These are phyloP conservation scores for Russula abietina DNA, from an alignment of 768 basidiomycete species.

Conservation along the genomic window DNA sequence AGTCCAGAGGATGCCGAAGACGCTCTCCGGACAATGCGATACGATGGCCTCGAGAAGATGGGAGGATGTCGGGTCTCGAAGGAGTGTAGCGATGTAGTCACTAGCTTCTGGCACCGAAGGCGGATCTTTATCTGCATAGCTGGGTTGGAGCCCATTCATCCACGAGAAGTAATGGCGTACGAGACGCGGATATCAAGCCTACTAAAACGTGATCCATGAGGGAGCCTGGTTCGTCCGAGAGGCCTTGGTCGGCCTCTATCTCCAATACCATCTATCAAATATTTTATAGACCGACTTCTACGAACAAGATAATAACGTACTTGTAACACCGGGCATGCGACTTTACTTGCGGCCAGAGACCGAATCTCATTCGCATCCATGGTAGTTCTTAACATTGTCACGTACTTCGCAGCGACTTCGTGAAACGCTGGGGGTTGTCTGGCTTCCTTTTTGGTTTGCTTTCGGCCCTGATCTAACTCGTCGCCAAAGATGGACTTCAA, in stretches of 20 bases:
- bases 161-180: slow-evolving; percentile 40
- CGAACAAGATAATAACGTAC: slow-evolving; percentile 34
- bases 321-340: slow-evolving; percentile 71
- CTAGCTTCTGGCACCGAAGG: slow-evolving; percentile 44
- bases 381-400: slow-evolving; percentile 47
- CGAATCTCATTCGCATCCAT: slow-evolving; percentile 67
- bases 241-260: slow-evolving; percentile 64
- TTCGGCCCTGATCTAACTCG: slow-evolving; percentile 32
- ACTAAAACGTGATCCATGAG: slow-evolving; percentile 77
- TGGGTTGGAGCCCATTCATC: not conserved
- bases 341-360: slow-evolving; percentile 51
- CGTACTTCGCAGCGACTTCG: slow-evolving; percentile 40
- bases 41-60: slow-evolving; percentile 85
- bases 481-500: slow-evolving; percentile 73
- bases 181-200: slow-evolving; percentile 60
- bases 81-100: slow-evolving; percentile 74
- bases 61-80: slow-evolving; percentile 83
- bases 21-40: slow-evolving; percentile 47
- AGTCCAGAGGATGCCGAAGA: slow-evolving; percentile 67
- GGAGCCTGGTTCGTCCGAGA: slow-evolving; percentile 55
- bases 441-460: slow-evolving; percentile 26
- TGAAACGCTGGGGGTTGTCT: slow-evolving; percentile 43
- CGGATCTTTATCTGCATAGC: slow-evolving; percentile 36
- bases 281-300: slow-evolving; percentile 16
- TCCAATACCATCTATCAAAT: slow-evolving; percentile 65